Conservation (phyloP, 1,284 basidiomycete species). For the Afroboletus lepidellus region DNA sequence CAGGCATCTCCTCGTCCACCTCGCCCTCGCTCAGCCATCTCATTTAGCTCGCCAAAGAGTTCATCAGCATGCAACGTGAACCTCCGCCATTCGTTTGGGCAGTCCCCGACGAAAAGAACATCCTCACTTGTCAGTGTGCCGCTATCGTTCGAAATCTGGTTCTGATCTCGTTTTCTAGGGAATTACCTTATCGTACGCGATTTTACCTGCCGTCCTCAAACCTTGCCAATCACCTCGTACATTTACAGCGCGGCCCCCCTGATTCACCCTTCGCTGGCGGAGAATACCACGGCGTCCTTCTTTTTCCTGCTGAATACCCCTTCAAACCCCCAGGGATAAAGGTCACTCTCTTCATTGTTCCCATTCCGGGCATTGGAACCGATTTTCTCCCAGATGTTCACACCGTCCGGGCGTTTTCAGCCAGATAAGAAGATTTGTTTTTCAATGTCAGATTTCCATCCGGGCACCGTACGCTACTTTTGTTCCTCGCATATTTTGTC, state of each 20-base stretch:
- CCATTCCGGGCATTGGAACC: slow-evolving; percentile 3
- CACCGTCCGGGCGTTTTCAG: slow-evolving; percentile 90
- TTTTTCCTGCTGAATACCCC: slow-evolving; percentile 91
- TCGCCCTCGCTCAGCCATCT: neutral
- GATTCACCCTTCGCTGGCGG: slow-evolving; percentile 92
- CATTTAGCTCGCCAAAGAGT: slow-evolving; percentile 82
- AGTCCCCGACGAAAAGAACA: slow-evolving; percentile 93
- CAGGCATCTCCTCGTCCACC: slow-evolving; percentile 1
- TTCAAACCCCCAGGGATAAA: slow-evolving; percentile 97
- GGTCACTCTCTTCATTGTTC: slow-evolving; percentile 41
- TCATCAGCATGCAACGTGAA: slow-evolving; percentile 88
- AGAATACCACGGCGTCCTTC: slow-evolving; percentile 88
- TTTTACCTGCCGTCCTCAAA: slow-evolving; percentile 1
- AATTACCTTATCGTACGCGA: slow-evolving; percentile 82
- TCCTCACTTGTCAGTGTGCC: slow-evolving; percentile 70
- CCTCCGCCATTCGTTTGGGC: slow-evolving; percentile 95
- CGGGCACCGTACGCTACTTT: slow-evolving; percentile 68
- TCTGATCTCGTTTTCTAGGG: slow-evolving; percentile 50
- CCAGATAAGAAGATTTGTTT: slow-evolving; percentile 95
- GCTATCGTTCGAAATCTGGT: neutral
- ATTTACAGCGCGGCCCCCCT: slow-evolving; percentile 85
- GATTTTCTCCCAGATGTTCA: slow-evolving; percentile 69
- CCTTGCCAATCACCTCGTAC: slow-evolving; percentile 7
- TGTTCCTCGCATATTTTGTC: neutral
- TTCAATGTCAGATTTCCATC: slow-evolving; percentile 94